phyloP scores from a whole-genome alignment of 192 early-diverging fungal genomes.

The Geosiphon pyriformis region DNA sequence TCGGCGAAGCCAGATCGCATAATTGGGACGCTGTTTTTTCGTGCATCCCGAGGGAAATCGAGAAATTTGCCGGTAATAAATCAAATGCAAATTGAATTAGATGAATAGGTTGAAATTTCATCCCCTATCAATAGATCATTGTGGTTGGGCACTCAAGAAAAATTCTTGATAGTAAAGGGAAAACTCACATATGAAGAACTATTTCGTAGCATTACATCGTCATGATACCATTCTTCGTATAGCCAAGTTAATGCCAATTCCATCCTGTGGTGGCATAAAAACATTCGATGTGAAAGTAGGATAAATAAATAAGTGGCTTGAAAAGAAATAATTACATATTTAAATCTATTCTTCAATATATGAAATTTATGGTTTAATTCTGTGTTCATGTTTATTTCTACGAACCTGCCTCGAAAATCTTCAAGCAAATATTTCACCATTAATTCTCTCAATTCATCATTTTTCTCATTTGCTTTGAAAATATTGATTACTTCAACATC shows the following conservation, averaged over 20 bases:
- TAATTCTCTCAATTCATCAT: conserved; percentile 31
- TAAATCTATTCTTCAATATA: no score
- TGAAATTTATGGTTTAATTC: no score
- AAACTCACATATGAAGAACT: conserved; percentile 21
- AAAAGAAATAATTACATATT: no score
- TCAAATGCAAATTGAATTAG: no score
- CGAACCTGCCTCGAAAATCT: conserved; percentile 55
- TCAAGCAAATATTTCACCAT: conserved; percentile 54
- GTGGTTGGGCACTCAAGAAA: no score
- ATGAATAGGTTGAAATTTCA: no score
- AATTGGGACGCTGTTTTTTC: conserved; percentile 23
- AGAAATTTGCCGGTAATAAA: conserved; percentile 9
- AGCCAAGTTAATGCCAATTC: conserved; percentile 74
- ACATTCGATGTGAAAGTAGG: no score
- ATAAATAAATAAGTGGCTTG: no score
- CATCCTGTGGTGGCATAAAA: conserved; percentile 30
- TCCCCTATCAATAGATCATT: no score
- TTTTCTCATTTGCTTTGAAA: neutral
- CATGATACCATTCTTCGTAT: conserved; percentile 61
- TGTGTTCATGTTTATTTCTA: conserved; percentile 20
- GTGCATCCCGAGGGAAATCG: conserved; percentile 32
- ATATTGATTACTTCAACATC: neutral
- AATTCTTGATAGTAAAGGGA: conserved; percentile 1
- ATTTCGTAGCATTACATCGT: conserved; percentile 26
- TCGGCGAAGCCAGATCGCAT: conserved; percentile 33